Percentiles rank a stretch among this genome's conserved stretches.
These are phyloP conservation scores for Clarireedia hainanense DNA, from an alignment of 2,329 filamentous ascomycete species.

Conservation along the genomic window DNA sequence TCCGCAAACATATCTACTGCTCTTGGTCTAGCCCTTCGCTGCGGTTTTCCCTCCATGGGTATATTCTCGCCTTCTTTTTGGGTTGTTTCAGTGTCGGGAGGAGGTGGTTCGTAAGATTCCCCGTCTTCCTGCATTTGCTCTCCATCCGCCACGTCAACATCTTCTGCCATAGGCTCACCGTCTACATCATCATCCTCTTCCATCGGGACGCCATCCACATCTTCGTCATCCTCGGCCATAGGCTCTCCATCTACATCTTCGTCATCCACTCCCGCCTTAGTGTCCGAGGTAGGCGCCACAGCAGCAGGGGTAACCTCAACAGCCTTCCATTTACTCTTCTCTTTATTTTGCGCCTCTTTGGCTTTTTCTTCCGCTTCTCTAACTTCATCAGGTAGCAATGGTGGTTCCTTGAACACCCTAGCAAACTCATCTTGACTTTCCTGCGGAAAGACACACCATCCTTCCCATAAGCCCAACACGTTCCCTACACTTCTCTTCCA, in stretches of 20 bases:
- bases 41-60: constrained; percentile 14
- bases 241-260: constrained; percentile 32
- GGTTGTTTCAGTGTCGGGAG: neutral
- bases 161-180: constrained; percentile 34
- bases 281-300: constrained; percentile 32
- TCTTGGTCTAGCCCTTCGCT: constrained; percentile 40
- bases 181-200: constrained; percentile 38
- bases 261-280: constrained; percentile 30
- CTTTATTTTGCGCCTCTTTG: constrained; percentile 25
- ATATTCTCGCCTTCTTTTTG: neutral
- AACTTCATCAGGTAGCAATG: constrained; percentile 38
- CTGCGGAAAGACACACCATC: constrained; percentile 65
- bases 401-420: constrained; percentile 63
- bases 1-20: constrained; percentile 86
- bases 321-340: constrained; percentile 30
- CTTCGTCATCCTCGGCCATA: constrained; percentile 36
- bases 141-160: constrained; percentile 32
- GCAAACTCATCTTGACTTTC: constrained; percentile 66
- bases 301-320: constrained; percentile 28
- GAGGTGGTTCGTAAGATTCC: neutral
- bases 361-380: constrained; percentile 28
- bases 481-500: constrained; percentile 53
- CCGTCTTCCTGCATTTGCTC: constrained; percentile 21
- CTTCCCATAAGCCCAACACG: constrained; percentile 53
- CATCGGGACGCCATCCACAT: constrained; percentile 49